Conservation (phyloP, 805 yeast genomes). For the Starmerella etchellsii region DNA sequence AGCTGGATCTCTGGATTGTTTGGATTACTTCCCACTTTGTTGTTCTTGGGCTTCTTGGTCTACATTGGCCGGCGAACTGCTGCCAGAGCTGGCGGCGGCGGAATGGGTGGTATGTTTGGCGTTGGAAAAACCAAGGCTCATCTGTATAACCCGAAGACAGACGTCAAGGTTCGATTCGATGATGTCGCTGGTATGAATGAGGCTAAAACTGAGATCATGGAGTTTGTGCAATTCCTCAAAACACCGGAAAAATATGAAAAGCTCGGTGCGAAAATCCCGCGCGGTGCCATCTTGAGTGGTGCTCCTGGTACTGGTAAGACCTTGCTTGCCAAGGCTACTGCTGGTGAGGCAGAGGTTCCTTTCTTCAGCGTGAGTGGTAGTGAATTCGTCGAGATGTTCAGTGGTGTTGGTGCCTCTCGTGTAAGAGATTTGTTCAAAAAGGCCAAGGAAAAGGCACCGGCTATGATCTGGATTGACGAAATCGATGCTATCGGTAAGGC, state of each 20-base stretch:
- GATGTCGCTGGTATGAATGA: slow-evolving; percentile 95
- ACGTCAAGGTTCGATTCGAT: slow-evolving; percentile 65
- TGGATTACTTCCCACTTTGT: slow-evolving; percentile 67
- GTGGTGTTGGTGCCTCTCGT: slow-evolving; percentile 91
- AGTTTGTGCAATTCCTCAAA: slow-evolving; percentile 79
- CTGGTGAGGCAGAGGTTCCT: slow-evolving; percentile 94
- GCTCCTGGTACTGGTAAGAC: slow-evolving; percentile 98
- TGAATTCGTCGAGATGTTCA: slow-evolving; percentile 94
- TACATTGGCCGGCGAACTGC: slow-evolving; percentile 45
- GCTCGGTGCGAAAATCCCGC: slow-evolving; percentile 85
- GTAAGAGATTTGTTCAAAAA: slow-evolving; percentile 85
- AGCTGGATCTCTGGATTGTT: slow-evolving; percentile 49
- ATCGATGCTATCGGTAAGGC: slow-evolving; percentile 92
- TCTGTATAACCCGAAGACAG: slow-evolving; percentile 68
- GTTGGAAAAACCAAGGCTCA: slow-evolving; percentile 59
- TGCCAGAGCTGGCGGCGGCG: slow-evolving; percentile 31
- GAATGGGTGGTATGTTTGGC: slow-evolving; percentile 55
- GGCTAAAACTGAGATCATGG: slow-evolving; percentile 91
- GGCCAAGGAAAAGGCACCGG: slow-evolving; percentile 81
- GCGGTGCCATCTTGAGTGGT: slow-evolving; percentile 89
- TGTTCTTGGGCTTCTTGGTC: slow-evolving; percentile 67
- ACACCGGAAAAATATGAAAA: slow-evolving; percentile 73
- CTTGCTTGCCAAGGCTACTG: slow-evolving; percentile 82
- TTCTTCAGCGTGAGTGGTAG: slow-evolving; percentile 85
- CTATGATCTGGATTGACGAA: slow-evolving; percentile 85